Base-by-base conservation (phyloP, 345 rosid species). In the Aquilaria yunnanensis region DNA sequence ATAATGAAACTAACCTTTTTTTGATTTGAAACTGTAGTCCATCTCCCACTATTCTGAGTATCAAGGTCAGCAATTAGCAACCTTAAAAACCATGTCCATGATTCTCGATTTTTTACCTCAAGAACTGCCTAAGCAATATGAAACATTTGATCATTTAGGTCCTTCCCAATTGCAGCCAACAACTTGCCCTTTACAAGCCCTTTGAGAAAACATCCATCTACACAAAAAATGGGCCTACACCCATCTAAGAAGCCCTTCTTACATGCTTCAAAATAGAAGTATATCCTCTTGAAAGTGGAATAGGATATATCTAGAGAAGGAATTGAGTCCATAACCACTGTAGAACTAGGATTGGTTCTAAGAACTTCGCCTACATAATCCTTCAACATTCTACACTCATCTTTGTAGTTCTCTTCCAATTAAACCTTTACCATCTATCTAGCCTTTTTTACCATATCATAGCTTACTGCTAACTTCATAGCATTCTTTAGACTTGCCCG, bases 131-230 rank as follows among this genome's bases (percentile, higher is more conserved):
- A 60, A 1, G 63, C 63, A 12, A 45, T 30, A 2, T 13, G 51
- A 33, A 6, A 60, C 52, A 60, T 60, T 45, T 60, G 63, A 29
- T 60, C 14, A 14, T 60, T 60, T 6, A 6, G 30, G 10, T 60
- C 52, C 31, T 31, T 45, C 4, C 51, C 63, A 5, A 60, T 6
- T 1, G 53, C 51, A 0, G 32, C 14, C 2, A 60, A 12, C 0
- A 60, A 1, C 33, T 45, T 5, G 3, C 60, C 60, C 2, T 30
- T 30, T 12, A 5, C 8, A 6, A 29, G 4, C 2, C 60, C 37
- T 0, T 57, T 57, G 0, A 57, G 11, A 10, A 31, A 57, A 1
- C 33, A 16, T 10, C 37, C 60, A 57, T 57, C 60, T 6, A 57
- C 13, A 7, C 43, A 4, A 3, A 57, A 2, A 12, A 57, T 14